A percentile compares a stretch with the other conserved stretches of the same genome.
Conservation (phyloP, 2,329 filamentous ascomycete genomes). For the Fusarium sublunatum region DNA sequence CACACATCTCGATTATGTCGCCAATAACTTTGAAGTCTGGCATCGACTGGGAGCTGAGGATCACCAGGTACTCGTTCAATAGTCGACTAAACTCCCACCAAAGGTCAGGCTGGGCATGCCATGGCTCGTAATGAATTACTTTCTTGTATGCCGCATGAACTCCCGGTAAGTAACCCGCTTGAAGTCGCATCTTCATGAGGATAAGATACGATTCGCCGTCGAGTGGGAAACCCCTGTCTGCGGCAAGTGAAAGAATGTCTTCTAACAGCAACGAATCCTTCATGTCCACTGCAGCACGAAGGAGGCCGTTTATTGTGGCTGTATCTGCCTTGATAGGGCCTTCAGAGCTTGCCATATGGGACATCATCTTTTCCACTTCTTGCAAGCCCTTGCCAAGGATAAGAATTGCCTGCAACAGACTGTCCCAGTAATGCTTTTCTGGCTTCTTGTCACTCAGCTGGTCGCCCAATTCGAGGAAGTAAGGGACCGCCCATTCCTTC, state of each 20-base stretch:
- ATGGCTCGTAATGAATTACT: conserved; percentile 49
- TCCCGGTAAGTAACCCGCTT: conserved; percentile 76
- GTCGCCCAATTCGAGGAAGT: conserved; percentile 66
- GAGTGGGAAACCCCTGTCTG: conserved; percentile 72
- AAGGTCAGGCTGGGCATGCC: conserved; percentile 57
- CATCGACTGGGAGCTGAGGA: conserved; percentile 69
- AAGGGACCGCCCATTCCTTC: conserved; percentile 68
- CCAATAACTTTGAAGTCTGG: conserved; percentile 78
- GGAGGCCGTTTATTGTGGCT: conserved; percentile 79
- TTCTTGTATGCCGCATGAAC: conserved; percentile 73
- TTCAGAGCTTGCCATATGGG: conserved; percentile 74
- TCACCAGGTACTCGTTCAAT: conserved; percentile 78
- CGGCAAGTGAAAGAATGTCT: conserved; percentile 75
- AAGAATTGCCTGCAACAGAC: conserved; percentile 78
- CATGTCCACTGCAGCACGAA: conserved; percentile 77
- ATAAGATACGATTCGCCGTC: conserved; percentile 78
- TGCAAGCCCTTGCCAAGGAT: conserved; percentile 73
- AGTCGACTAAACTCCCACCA: conserved; percentile 66
- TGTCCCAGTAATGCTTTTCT: conserved; percentile 73
- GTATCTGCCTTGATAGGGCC: conserved; percentile 69
- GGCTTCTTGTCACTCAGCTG: conserved; percentile 59
- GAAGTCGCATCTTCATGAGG: conserved; percentile 80
- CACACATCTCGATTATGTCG: conserved; percentile 77
- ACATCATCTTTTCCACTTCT: conserved; percentile 66
- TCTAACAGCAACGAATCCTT: conserved; percentile 78